phyloP scores from a whole-genome alignment of 176 grass and related monocot genomes.

The Aegilops sharonensis region DNA sequence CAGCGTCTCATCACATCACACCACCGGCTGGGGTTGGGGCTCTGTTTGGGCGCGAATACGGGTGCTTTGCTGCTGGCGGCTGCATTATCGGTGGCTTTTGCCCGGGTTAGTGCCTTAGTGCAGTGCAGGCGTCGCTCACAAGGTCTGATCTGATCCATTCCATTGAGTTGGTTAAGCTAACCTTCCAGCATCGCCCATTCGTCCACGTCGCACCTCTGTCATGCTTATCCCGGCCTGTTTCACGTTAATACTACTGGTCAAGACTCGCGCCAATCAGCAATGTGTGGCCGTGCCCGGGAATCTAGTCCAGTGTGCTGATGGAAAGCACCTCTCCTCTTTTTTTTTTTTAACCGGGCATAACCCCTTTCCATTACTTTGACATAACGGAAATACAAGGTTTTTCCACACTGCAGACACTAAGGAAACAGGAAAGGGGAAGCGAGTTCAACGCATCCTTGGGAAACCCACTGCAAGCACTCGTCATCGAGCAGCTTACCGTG shows the following conservation, averaged over 20 bases:
- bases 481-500: too few species aligned
- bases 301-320: not conserved
- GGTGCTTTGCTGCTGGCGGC: not conserved
- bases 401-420: too few species aligned
- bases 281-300: not conserved
- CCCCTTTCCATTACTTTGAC: too few species aligned
- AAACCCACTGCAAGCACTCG: too few species aligned
- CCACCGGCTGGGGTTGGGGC: not conserved
- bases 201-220: not conserved
- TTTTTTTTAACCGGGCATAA: too few species aligned
- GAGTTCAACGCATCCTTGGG: too few species aligned
- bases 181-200: not conserved
- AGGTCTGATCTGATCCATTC: not conserved
- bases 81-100: not conserved
- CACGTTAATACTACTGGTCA: not conserved
- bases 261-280: not conserved
- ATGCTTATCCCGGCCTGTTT: not conserved
- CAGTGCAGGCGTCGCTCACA: not conserved
- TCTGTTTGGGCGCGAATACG: not conserved
- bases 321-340: not conserved
- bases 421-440: too few species aligned
- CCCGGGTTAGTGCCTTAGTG: not conserved
- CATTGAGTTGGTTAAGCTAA: not conserved
- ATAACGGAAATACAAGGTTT: too few species aligned
- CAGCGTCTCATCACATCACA: not conserved